Evolutionary conservation across 2,329 filamentous ascomycete species (phyloP).

Genomic region (Fusarium irregulare): DNA sequence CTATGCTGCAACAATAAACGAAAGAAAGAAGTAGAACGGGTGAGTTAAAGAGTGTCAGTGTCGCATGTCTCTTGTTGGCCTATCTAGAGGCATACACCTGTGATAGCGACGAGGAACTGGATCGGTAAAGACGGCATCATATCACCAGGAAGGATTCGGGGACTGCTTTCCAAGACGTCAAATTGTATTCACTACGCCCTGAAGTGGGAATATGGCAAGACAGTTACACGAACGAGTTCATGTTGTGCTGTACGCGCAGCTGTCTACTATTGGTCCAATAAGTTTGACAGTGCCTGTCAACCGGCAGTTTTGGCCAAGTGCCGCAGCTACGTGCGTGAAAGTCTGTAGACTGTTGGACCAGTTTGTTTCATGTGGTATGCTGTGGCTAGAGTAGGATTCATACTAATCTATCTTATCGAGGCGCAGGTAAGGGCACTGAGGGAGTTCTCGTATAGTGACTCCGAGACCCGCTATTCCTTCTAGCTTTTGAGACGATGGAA

Average conservation of each 20-base stretch:
- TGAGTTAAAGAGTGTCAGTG: background rate
- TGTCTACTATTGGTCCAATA: conserved; percentile 7
- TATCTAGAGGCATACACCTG: background rate
- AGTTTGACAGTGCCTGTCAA: background rate
- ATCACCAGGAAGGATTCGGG: background rate
- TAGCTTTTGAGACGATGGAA: background rate
- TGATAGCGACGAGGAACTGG: background rate
- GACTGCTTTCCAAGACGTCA: background rate
- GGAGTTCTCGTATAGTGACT: background rate
- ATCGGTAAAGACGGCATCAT: conserved; percentile 15
- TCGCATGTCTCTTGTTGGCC: background rate
- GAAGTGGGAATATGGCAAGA: background rate
- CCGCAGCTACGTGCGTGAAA: background rate
- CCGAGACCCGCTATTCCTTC: background rate
- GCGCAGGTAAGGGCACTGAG: background rate
- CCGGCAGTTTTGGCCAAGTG: conserved; percentile 7
- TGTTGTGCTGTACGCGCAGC: background rate
- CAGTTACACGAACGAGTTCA: background rate
- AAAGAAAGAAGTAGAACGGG: background rate
- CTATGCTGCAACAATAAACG: background rate
- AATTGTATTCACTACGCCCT: background rate
- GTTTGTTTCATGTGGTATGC: background rate
- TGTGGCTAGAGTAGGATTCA: background rate
- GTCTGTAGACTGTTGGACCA: background rate
- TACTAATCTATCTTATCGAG: no score